Evolutionary conservation across 805 yeast genomes (phyloP).

Genomic region (Candida xiaguanensis): DNA sequence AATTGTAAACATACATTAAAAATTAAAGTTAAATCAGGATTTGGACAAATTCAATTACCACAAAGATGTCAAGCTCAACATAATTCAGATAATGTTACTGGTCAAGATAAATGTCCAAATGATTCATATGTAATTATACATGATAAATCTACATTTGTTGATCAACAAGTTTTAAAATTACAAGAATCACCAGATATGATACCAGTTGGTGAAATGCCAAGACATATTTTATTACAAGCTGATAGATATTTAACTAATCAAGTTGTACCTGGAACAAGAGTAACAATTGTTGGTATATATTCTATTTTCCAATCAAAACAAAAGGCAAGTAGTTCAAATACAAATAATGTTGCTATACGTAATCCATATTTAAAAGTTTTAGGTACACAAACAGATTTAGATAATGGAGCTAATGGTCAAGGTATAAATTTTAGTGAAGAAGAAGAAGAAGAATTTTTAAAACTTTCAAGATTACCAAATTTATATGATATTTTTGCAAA

Average conservation of each 20-base stretch:
- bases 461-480: slow-evolving; percentile 76
- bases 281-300: slow-evolving; percentile 88
- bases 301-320: slow-evolving; percentile 72
- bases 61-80: slow-evolving; percentile 53
- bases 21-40: slow-evolving; percentile 59
- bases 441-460: slow-evolving; percentile 88
- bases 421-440: slow-evolving; percentile 73
- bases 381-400: slow-evolving; percentile 84
- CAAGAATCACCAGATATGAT: slow-evolving; percentile 99
- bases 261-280: slow-evolving; percentile 93
- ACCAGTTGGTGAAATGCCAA: slow-evolving; percentile 98
- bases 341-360: slow-evolving; percentile 78
- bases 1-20: slow-evolving; percentile 78
- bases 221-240: slow-evolving; percentile 82
- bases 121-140: slow-evolving; percentile 94
- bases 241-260: slow-evolving; percentile 87
- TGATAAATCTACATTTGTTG: slow-evolving; percentile 89
- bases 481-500: slow-evolving; percentile 79
- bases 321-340: slow-evolving; percentile 34
- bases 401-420: slow-evolving; percentile 58
- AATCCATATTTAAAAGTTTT: slow-evolving; percentile 85
- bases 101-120: slow-evolving; percentile 69
- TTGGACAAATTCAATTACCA: slow-evolving; percentile 69
- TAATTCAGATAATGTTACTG: slow-evolving; percentile 35
- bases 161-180: slow-evolving; percentile 88